phyloP scores from a whole-genome alignment of 1,139 yeast genomes.

The Yamadazyma mexicana region DNA sequence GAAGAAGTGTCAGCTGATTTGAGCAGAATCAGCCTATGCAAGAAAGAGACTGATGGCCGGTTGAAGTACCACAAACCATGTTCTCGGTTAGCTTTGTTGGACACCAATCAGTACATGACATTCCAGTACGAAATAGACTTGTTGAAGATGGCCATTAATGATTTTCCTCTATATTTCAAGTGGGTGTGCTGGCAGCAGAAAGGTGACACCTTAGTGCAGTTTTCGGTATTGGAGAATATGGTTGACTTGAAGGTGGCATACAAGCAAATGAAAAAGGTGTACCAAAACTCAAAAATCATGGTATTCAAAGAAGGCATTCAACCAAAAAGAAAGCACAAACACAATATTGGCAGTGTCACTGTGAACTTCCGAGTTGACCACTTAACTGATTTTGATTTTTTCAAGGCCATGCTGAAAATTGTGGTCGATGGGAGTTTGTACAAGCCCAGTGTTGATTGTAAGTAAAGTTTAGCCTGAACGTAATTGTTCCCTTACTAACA shows the following conservation, averaged over 20 bases:
- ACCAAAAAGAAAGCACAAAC: slow-evolving; percentile 16
- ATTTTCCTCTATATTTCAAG: slow-evolving; percentile 20
- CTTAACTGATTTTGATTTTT: slow-evolving; percentile 12
- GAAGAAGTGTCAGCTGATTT: background rate
- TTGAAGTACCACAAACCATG: slow-evolving; percentile 14
- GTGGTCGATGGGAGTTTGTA: slow-evolving; percentile 16
- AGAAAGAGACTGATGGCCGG: background rate
- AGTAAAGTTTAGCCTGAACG: slow-evolving; percentile 7
- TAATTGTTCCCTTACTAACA: slow-evolving; percentile 3
- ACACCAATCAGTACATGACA: slow-evolving; percentile 15
- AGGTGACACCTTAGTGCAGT: slow-evolving; percentile 8
- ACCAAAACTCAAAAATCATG: slow-evolving; percentile 10
- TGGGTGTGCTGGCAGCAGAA: slow-evolving; percentile 20
- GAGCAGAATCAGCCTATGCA: background rate
- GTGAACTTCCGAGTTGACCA: slow-evolving; percentile 16
- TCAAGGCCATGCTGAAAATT: slow-evolving; percentile 13
- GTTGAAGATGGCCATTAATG: slow-evolving; percentile 12
- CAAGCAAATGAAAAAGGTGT: slow-evolving; percentile 9
- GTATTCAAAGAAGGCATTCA: slow-evolving; percentile 17
- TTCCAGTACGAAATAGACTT: slow-evolving; percentile 14
- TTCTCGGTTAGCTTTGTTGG: slow-evolving; percentile 17
- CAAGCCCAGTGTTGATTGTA: slow-evolving; percentile 18
- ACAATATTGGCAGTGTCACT: slow-evolving; percentile 10
- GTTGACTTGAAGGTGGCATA: slow-evolving; percentile 16
- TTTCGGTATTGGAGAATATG: slow-evolving; percentile 17